These are phyloP conservation scores for Eimeria necatrix DNA, from an alignment of 169 alveolate genomes.

Conservation along the genomic window DNA sequence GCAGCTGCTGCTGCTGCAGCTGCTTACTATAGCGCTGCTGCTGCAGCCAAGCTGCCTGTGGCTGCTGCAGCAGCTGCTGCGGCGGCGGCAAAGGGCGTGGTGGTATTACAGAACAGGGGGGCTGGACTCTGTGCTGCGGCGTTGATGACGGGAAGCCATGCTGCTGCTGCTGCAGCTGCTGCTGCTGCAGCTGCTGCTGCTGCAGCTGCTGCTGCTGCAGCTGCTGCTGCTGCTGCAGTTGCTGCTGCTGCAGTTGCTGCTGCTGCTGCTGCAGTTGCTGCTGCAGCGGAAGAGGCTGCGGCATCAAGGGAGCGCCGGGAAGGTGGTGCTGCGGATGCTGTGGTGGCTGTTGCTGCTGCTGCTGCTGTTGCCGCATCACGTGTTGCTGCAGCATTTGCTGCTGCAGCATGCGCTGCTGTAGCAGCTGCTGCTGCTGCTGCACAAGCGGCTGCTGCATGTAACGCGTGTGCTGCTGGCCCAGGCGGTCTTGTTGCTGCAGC, in stretches of 20 bases:
- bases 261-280: conserved; percentile 1
- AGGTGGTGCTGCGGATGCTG: neutral
- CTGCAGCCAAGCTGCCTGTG: too few relatives aligned
- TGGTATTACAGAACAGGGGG: neutral
- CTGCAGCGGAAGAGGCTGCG: neutral
- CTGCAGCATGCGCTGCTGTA: neutral
- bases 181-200: neutral
- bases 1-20: neutral
- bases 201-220: conserved; percentile 10
- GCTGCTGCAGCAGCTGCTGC: neutral
- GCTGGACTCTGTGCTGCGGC: neutral
- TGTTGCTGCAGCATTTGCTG: neutral
- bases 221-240: neutral
- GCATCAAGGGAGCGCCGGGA: neutral
- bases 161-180: conserved; percentile 39
- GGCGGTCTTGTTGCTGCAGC: neutral
- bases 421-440: conserved; percentile 43
- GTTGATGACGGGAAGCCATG: neutral
- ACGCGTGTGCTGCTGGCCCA: conserved; percentile 22
- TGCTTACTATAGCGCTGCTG: neutral
- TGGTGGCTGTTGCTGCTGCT: neutral
- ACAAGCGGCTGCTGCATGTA: conserved; percentile 28
- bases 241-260: neutral
- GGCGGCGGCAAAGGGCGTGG: neutral
- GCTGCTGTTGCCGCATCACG: conserved; percentile 18